Evolutionary conservation across 2,329 filamentous ascomycete species (phyloP).

Genomic region (Botryotinia narcissicola): DNA sequence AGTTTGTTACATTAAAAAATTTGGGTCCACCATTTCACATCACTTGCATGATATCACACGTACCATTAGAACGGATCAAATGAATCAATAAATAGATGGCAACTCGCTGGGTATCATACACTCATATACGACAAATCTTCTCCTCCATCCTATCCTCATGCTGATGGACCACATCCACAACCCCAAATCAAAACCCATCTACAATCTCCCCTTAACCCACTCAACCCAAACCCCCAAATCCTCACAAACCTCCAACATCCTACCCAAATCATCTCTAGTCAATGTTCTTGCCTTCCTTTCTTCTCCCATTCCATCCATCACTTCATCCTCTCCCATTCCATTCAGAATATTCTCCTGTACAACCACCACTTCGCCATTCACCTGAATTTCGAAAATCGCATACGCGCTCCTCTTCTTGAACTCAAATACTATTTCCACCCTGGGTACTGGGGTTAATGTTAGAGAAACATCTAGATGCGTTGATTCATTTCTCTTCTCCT

Average conservation of each 20-base stretch:
- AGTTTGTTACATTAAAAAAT: too few species aligned
- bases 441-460: slow-evolving; percentile 33
- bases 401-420: slow-evolving; percentile 33
- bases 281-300: slow-evolving; percentile 22
- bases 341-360: slow-evolving; percentile 35
- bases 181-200: neutral
- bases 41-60: neutral
- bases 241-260: slow-evolving; percentile 46
- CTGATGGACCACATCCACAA: neutral
- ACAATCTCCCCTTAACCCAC: slow-evolving; percentile 43
- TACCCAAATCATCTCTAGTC: slow-evolving; percentile 40
- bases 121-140: too few species aligned
- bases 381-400: slow-evolving; percentile 36
- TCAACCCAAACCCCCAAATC: slow-evolving; percentile 53
- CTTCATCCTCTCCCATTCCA: slow-evolving; percentile 26
- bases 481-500: neutral
- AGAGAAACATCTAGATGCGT: slow-evolving; percentile 33
- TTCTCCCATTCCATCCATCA: slow-evolving; percentile 12
- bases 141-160: neutral
- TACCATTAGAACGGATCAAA: neutral
- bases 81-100: neutral
- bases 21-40: too few species aligned
- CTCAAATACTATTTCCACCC: slow-evolving; percentile 35
- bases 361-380: slow-evolving; percentile 36
- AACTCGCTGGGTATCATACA: slow-evolving; percentile 1